Percentiles rank a stretch among this genome's conserved stretches.
Conservation (phyloP, 495 filamentous ascomycete species). For the Clohesyomyces aquaticus region DNA sequence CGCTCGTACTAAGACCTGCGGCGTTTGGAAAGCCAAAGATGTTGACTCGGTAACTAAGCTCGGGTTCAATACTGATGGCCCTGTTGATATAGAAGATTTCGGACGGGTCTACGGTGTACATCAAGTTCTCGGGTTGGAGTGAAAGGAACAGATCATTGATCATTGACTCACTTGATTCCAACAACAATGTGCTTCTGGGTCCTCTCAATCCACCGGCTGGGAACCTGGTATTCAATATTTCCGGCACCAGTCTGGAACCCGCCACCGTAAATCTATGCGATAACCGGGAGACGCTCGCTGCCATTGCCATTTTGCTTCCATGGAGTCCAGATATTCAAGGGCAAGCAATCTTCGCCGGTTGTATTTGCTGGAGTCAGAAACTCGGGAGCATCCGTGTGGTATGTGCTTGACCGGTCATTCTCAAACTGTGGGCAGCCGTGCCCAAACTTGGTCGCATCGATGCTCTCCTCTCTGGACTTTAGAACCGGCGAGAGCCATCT, state of each 20-base stretch:
- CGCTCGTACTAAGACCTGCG: conserved; percentile 40
- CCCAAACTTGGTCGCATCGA: conserved; percentile 45
- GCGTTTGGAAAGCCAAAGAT: conserved; percentile 66
- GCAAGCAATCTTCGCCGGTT: conserved; percentile 63
- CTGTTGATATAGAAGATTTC: no score
- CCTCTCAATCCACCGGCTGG: conserved; percentile 50
- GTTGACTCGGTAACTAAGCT: conserved; percentile 60
- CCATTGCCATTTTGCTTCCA: conserved; percentile 53
- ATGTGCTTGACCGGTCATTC: conserved; percentile 48
- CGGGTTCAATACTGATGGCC: conserved; percentile 13
- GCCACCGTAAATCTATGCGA: conserved; percentile 71
- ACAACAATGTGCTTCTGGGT: conserved; percentile 62
- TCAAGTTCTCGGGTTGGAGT: not conserved
- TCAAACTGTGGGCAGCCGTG: conserved; percentile 44
- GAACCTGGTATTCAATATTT: conserved; percentile 52
- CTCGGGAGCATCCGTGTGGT: conserved; percentile 59
- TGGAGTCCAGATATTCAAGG: conserved; percentile 63
- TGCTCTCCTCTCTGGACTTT: conserved; percentile 41
- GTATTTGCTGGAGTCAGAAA: conserved; percentile 49
- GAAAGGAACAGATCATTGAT: not conserved
- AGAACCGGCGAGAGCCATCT: conserved; percentile 51
- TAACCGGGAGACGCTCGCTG: conserved; percentile 64
- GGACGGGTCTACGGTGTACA: no score
- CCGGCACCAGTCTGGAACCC: conserved; percentile 61
- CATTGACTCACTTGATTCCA: conserved; percentile 57